Base-by-base conservation (phyloP, 805 yeast species). In the Candida verbasci region DNA sequence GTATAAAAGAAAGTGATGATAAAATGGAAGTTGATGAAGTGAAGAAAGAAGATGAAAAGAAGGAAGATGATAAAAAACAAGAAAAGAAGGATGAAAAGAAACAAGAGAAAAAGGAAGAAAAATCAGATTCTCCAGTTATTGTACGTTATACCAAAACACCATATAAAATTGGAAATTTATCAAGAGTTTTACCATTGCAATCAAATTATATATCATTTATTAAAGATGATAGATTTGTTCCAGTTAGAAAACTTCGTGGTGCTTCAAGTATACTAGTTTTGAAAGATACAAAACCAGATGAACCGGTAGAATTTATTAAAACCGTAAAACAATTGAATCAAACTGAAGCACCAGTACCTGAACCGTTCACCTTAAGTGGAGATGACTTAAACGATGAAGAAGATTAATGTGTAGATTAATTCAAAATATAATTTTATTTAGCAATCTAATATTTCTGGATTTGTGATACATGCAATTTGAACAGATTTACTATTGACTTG, bases 101-200 rank as follows among this genome's bases (percentile, higher is more conserved):
- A 25, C 53, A 54, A 31, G 29, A 23, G 10, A 35, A 35, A 26
- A 58, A 58, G 20, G 44, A 47, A 27, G 44, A 44, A 33, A 39
- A 45, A 17, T 52, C 36, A 3, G 49, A 49, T 11, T 64, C 58
- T 42, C 59, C 56, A 40, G 61, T 59, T 42, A 62, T 71, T 31
- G 65, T 69, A 43, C 77, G 74, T 46, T 80, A 80, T 53, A 68
- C 74, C 38, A 73, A 78, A 51, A 74, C 74, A 16, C 82, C 88
- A 18, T 87, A 76, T 60, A 76, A 77, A 55, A 67, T 93, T 39
- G 72, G 72, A 24, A 93, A 93, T 56, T 68, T 91, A 74, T 74
- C 93, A 9, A 78, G 98, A 52, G 95, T 93, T 2, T 68, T 93
- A 38, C 97, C 97, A 11, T 76, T 81, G 30, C 97, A 93, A 64